Evolutionary conservation across 192 early-diverging fungal genomes (phyloP).

Genomic region (Rhizophlyctis rosea): DNA sequence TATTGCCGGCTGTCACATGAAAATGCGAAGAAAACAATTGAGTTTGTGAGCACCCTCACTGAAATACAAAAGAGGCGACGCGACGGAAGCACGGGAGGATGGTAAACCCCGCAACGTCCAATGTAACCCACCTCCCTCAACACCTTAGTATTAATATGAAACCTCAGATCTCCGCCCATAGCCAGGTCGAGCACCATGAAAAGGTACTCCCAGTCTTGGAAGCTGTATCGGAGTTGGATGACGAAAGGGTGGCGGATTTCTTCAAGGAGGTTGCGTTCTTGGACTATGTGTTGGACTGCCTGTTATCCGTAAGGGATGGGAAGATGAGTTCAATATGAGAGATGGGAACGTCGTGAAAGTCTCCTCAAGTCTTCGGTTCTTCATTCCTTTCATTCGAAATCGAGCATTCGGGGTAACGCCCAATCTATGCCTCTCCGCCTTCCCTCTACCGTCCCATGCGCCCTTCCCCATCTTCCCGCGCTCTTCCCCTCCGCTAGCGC

Average conservation of each 20-base stretch:
- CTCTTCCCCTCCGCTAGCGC: no score
- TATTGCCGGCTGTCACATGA: slow-evolving; percentile 9
- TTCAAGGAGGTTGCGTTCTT: slow-evolving; percentile 88
- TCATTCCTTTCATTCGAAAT: no score
- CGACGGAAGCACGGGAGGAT: slow-evolving; percentile 50
- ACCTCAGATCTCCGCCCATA: slow-evolving; percentile 42
- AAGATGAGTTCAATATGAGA: no score
- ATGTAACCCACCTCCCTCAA: slow-evolving; percentile 42
- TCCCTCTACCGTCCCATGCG: no score
- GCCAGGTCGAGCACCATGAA: slow-evolving; percentile 52
- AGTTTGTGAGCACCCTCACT: no score
- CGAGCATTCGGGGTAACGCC: no score
- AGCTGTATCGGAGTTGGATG: slow-evolving; percentile 47
- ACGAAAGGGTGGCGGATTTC: slow-evolving; percentile 82
- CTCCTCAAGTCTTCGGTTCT: no score
- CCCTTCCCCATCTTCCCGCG: no score
- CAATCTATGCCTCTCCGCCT: no score
- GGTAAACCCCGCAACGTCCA: slow-evolving; percentile 48
- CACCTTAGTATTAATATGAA: slow-evolving; percentile 51
- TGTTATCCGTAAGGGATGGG: slow-evolving; percentile 74
- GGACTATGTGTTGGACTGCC: slow-evolving; percentile 83
- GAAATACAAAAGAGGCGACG: no score
- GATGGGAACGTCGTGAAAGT: no score
- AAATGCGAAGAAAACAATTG: no score
- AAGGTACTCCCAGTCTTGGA: slow-evolving; percentile 44